Evolutionary conservation across 2,329 filamentous ascomycete genomes (phyloP), one percentile per base, ranked within the genome.

Genomic region (Beauveria rudraprayagi): DNA sequence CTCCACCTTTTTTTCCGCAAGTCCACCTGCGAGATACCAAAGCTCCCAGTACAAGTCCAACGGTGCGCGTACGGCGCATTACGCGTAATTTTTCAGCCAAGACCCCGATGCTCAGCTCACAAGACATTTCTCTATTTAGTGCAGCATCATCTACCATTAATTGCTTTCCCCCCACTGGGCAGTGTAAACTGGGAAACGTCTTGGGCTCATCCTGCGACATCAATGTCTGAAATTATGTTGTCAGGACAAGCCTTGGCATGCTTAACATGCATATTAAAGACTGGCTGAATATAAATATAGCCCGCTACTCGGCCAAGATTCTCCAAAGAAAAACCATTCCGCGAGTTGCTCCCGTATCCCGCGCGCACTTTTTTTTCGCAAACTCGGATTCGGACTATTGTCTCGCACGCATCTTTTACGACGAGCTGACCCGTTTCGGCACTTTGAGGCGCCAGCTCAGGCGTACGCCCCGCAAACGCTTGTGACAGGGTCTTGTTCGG

Each of bases 11-110:
- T 14, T 30, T 41, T 47, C 17, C 34, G 41, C 41, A 43, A 43
- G 34, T 16, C 11, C 34, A 37, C 14, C 34, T 6, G 34, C 34
- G 34, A 37, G 14, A 37, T 16, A 37, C 14, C 34, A 37, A 37
- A 55, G 10, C 30, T 30, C 28, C 28, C 28, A 30, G 16, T 3
- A 43, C 30, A 40, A 50, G 43, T 34, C 30, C 43, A 48, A 48
- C 40, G 19, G 26, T 40, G 47, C 24, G 30, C 51, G 59, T 34
- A 34, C 30, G 30, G 30, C 10, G 30, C 56, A 61, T 61, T 61
- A 56, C 52, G 59, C 59, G 59, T 61, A 61, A 50, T 51, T 22
- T 26, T 24, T 47, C 14, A 41, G 41, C 43, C 40, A 46, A 47
- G 43, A n/a, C 47, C 34, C 26, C 11, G 16, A 14, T 3, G 19